Evolutionary conservation across 164 flowering plant genomes (phyloP), one percentile per base, ranked within the genome.

Genomic region (Magnolia officinalis): DNA sequence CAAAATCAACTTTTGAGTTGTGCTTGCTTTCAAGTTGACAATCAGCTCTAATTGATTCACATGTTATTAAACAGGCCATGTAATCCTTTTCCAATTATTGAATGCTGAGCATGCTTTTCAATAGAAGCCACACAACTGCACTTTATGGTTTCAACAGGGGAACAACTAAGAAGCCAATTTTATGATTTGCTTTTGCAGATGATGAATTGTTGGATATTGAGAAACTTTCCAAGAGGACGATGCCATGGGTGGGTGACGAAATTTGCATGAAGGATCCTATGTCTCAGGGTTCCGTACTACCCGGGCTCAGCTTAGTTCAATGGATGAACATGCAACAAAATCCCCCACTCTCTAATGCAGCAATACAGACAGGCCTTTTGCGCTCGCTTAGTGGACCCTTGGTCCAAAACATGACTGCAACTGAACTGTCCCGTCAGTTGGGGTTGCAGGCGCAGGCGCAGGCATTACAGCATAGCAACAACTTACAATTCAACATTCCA

Each of bases 281-380:
- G 69, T 81, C 89, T 63, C 81, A 83, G 65, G 75, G 70, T 68
- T 72, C 81, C 58, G 74, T 81, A 59, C 66, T 90, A 45, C 89
- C 90, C 55, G 97, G 99, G 68, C 77, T 93, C 31, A 93, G 95
- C 83, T 79, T 95, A 81, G 90, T 84, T 11, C 97, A 95, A 70
- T 93, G 96, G 99, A 95, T 95, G 98, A 95, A 83, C 88, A 90
- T 95, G 98, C 97, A 92, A 80, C 96, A 90, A 71, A 91, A 86
- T 78, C 80, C 93, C 70, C 79, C 91, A 14, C 64, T 88, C 20
- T 76, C 79, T 14, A 88, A 87, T 81, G 72, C 94, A 58, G 50
- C 67, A 29, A 79, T 89, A 68, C 97, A 90, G 79, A 81, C 91
- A 20, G 91, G 87, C 77, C 91, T 85, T 72, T 65, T 86, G 82